phyloP scores from a whole-genome alignment of 2,329 filamentous ascomycete species.

The Paecilomyces niveus region DNA sequence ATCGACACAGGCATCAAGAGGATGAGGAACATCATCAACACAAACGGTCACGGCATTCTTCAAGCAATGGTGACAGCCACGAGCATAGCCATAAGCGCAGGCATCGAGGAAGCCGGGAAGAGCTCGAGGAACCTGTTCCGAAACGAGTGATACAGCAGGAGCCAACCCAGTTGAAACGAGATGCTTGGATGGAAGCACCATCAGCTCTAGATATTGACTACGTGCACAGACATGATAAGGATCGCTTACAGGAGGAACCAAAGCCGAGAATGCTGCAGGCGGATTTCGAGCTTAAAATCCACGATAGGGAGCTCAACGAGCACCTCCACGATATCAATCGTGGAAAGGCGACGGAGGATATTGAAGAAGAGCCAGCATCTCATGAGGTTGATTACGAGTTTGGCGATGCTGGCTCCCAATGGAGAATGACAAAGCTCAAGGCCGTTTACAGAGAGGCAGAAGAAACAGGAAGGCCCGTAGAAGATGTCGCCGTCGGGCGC shows the following conservation, averaged over 20 bases:
- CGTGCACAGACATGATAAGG: constrained; percentile 53
- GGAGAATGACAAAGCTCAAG: constrained; percentile 94
- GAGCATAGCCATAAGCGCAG: constrained; percentile 43
- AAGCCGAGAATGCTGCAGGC: constrained; percentile 39
- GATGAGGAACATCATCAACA: constrained; percentile 53
- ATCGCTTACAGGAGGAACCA: constrained; percentile 40
- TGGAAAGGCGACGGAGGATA: constrained; percentile 48
- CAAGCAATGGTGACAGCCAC: constrained; percentile 41
- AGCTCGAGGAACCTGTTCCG: constrained; percentile 35
- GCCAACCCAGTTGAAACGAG: constrained; percentile 52
- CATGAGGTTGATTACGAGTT: constrained; percentile 73
- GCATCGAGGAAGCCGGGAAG: constrained; percentile 29
- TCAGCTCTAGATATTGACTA: constrained; percentile 80
- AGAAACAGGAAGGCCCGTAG: constrained; percentile 62
- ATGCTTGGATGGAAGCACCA: constrained; percentile 92
- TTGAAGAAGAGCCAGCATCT: constrained; percentile 47
- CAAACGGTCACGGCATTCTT: constrained; percentile 56
- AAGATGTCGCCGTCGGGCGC: constrained; percentile 75
- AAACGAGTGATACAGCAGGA: constrained; percentile 33
- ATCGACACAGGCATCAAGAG: constrained; percentile 32
- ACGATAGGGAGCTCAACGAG: constrained; percentile 73
- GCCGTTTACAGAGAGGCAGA: constrained; percentile 75
- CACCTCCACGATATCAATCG: constrained; percentile 57
- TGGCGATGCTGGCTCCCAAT: constrained; percentile 81
- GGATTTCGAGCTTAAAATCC: constrained; percentile 64